A percentile compares a stretch with the other conserved stretches of the same genome.
These are phyloP conservation scores for Colletotrichum spaethianum DNA, from an alignment of 2,329 filamentous ascomycete genomes.

Conservation along the genomic window DNA sequence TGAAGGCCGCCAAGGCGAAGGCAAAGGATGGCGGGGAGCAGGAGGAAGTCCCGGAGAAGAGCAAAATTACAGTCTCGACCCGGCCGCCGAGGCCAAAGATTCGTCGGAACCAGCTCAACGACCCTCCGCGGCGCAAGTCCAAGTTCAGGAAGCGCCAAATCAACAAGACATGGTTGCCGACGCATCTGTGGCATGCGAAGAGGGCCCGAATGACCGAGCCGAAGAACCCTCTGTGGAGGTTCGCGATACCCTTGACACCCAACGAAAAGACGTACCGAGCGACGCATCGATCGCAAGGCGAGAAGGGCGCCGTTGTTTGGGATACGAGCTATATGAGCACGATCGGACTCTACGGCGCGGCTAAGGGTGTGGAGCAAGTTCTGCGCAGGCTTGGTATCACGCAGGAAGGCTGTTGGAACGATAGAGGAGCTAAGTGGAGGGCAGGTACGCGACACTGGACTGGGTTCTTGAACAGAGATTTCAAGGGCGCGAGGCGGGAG, in stretches of 20 bases:
- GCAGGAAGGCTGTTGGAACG: slow-evolving; percentile 73
- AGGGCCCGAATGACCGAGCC: slow-evolving; percentile 89
- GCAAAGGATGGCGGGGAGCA: slow-evolving; percentile 48
- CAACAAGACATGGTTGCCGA: slow-evolving; percentile 94
- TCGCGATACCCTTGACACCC: slow-evolving; percentile 86
- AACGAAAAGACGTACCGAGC: slow-evolving; percentile 92
- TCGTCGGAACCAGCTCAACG: slow-evolving; percentile 78
- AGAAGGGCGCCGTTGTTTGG: slow-evolving; percentile 87
- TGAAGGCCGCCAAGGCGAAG: slow-evolving; percentile 51
- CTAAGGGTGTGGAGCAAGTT: slow-evolving; percentile 74
- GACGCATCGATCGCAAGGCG: slow-evolving; percentile 83
- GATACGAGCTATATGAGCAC: slow-evolving; percentile 96
- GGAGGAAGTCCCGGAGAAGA: slow-evolving; percentile 42
- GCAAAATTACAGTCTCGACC: slow-evolving; percentile 52
- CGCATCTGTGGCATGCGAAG: slow-evolving; percentile 95
- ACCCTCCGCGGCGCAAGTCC: slow-evolving; percentile 66
- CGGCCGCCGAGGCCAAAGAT: slow-evolving; percentile 73
- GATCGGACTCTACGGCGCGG: slow-evolving; percentile 80
- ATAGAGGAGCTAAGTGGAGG: slow-evolving; percentile 80
- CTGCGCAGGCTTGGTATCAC: slow-evolving; percentile 76
- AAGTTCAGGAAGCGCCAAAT: slow-evolving; percentile 89
- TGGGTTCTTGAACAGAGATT: slow-evolving; percentile 67
- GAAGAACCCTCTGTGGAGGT: slow-evolving; percentile 87
- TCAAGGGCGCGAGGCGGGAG: slow-evolving; percentile 64
- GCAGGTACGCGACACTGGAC: slow-evolving; percentile 64